A percentile compares a stretch with the other conserved stretches of the same genome.
phyloP scores from a whole-genome alignment of 202 grass and related monocot genomes.

The Sporobolus alterniflorus region DNA sequence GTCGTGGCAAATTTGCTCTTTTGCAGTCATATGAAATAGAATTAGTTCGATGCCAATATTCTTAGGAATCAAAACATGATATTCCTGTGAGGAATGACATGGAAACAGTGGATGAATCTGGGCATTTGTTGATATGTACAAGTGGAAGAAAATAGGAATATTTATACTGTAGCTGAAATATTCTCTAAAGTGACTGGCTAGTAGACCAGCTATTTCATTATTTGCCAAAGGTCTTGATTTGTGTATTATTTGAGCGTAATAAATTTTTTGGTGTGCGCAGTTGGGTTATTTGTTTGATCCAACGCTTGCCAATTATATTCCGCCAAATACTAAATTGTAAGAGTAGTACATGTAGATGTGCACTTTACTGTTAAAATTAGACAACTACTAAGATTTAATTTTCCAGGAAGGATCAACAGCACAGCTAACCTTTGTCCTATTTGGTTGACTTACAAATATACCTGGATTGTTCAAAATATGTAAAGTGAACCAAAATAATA shows the following conservation, averaged over 20 bases:
- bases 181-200: neutral
- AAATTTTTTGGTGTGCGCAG: neutral
- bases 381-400: neutral
- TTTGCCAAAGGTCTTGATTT: neutral
- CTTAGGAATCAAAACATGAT: neutral
- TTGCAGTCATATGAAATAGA: neutral
- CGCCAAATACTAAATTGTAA: neutral
- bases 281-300: slow-evolving; percentile 16
- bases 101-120: neutral
- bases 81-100: neutral
- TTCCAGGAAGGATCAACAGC: neutral
- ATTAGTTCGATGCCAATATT: neutral
- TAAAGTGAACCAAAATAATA: neutral
- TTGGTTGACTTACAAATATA: no score
- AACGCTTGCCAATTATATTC: neutral
- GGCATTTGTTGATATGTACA: neutral
- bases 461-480: neutral
- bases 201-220: neutral
- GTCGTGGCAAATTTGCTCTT: neutral
- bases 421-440: no score
- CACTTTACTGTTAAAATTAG: neutral
- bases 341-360: neutral
- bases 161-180: neutral
- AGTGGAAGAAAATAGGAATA: neutral
- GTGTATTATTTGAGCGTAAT: neutral